Percentiles rank a stretch among this genome's conserved stretches.
phyloP scores from a whole-genome alignment of 208 protist genomes.

The Acanthamoeba sp. region DNA sequence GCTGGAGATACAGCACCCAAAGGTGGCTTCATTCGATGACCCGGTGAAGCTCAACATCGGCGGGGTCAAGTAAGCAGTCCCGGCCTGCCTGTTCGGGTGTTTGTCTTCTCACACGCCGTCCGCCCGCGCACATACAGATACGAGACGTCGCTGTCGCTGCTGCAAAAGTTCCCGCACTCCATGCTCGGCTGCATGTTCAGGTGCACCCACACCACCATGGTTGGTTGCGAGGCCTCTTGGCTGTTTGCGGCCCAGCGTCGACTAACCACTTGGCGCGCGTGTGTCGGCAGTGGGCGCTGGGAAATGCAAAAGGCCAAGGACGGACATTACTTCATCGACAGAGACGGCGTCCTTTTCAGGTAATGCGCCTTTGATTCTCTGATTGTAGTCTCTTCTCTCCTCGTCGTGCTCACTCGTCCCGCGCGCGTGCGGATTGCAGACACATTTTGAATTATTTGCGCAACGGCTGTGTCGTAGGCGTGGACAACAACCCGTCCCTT shows the following conservation, averaged over 20 bases:
- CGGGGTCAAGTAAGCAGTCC: background rate
- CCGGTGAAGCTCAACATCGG: slow-evolving; percentile 30
- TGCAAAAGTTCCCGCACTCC: slow-evolving; percentile 66
- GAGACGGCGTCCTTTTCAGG: slow-evolving; percentile 15
- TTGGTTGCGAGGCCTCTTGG: too few relatives aligned
- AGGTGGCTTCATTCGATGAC: background rate
- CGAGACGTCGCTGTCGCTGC: slow-evolving; percentile 23
- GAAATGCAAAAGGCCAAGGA: slow-evolving; percentile 54
- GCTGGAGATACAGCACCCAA: background rate
- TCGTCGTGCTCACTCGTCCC: background rate
- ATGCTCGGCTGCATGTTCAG: slow-evolving; percentile 45
- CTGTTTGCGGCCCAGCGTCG: too few relatives aligned
- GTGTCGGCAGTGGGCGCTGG: background rate
- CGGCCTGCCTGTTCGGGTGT: background rate
- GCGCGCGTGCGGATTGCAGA: background rate
- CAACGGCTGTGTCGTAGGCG: slow-evolving; percentile 3
- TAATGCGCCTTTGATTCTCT: background rate
- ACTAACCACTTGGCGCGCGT: too few relatives aligned
- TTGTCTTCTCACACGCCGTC: too few relatives aligned
- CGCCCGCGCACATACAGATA: background rate
- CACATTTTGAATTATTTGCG: slow-evolving; percentile 39
- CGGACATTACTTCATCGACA: slow-evolving; percentile 13
- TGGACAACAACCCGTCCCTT: slow-evolving; percentile 13
- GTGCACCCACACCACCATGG: background rate
- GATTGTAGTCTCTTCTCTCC: background rate